A percentile compares a stretch with the other conserved stretches of the same genome.
phyloP scores from a whole-genome alignment of 2,329 filamentous ascomycete genomes.

The Fusarium sp. region DNA sequence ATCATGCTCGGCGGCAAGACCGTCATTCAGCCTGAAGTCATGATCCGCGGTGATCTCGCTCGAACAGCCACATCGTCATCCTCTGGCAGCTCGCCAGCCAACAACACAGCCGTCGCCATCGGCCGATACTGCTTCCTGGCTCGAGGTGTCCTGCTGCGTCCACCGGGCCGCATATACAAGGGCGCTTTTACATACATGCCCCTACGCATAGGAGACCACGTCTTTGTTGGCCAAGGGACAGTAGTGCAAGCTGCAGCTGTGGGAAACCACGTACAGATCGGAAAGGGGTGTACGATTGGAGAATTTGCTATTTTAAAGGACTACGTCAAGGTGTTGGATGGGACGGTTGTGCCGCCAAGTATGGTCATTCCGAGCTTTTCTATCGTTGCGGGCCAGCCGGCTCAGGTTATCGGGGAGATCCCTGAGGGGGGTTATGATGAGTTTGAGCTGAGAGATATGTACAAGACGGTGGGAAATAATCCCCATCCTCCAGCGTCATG shows the following conservation, averaged over 20 bases:
- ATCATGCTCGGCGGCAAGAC: conserved; percentile 97
- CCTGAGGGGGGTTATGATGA: conserved; percentile 74
- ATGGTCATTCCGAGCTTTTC: conserved; percentile 95
- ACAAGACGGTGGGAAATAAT: conserved; percentile 71
- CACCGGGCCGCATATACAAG: conserved; percentile 83
- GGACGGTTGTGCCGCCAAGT: conserved; percentile 81
- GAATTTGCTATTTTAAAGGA: conserved; percentile 94
- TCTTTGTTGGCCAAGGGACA: conserved; percentile 81
- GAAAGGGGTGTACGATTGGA: conserved; percentile 78
- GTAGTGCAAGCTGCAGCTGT: conserved; percentile 86
- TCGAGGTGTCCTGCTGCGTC: conserved; percentile 79
- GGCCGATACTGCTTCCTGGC: conserved; percentile 92
- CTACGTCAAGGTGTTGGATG: conserved; percentile 87
- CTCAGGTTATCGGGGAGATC: conserved; percentile 82
- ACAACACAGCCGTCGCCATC: conserved; percentile 79
- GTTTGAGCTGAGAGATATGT: conserved; percentile 71
- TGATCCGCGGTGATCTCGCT: conserved; percentile 89
- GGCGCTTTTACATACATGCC: conserved; percentile 85
- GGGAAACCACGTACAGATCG: conserved; percentile 87
- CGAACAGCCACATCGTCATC: conserved; percentile 61
- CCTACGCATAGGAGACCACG: conserved; percentile 92
- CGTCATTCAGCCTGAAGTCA: conserved; percentile 93
- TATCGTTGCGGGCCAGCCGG: conserved; percentile 86
- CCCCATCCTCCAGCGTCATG: conserved; percentile 47
- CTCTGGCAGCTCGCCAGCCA: conserved; percentile 53